These are phyloP conservation scores for Huntiella abstrusa DNA, from an alignment of 2,329 filamentous ascomycete species.

Conservation along the genomic window DNA sequence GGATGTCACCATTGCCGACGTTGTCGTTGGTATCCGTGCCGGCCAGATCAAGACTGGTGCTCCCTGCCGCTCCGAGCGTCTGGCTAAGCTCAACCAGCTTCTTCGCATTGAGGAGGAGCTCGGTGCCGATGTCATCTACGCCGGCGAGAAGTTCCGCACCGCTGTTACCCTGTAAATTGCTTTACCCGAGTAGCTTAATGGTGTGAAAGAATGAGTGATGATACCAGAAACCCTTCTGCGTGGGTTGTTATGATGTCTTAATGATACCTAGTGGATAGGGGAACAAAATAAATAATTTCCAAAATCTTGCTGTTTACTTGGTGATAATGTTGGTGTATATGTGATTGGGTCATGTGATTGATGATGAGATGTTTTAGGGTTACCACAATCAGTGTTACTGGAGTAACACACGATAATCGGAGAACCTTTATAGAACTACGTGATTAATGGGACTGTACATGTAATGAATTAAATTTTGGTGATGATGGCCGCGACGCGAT, in stretches of 20 bases:
- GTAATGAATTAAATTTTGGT: too few species aligned
- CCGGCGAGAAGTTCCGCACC: conserved; percentile 80
- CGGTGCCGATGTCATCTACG: conserved; percentile 76
- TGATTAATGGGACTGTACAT: neutral
- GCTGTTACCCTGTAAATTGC: conserved; percentile 62
- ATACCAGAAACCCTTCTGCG: conserved; percentile 11
- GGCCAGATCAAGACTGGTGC: conserved; percentile 99
- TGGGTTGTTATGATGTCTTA: too few species aligned
- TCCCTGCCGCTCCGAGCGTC: conserved; percentile 86
- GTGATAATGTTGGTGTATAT: neutral
- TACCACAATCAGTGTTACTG: conserved; percentile 1
- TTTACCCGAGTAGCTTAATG: conserved; percentile 1
- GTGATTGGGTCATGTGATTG: neutral
- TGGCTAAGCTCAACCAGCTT: conserved; percentile 99
- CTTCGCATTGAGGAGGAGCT: conserved; percentile 99
- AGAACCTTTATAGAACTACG: neutral
- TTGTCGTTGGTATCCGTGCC: conserved; percentile 86
- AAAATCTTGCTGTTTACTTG: neutral
- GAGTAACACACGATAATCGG: neutral
- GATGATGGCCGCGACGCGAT: too few species aligned
- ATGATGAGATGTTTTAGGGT: neutral
- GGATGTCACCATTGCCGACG: conserved; percentile 97
- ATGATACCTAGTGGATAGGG: conserved; percentile 9
- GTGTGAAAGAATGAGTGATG: conserved; percentile 7
- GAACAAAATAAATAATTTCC: conserved; percentile 7